These are phyloP conservation scores for Sclerotinia borealis DNA, from an alignment of 2,329 filamentous ascomycete species.

Conservation along the genomic window DNA sequence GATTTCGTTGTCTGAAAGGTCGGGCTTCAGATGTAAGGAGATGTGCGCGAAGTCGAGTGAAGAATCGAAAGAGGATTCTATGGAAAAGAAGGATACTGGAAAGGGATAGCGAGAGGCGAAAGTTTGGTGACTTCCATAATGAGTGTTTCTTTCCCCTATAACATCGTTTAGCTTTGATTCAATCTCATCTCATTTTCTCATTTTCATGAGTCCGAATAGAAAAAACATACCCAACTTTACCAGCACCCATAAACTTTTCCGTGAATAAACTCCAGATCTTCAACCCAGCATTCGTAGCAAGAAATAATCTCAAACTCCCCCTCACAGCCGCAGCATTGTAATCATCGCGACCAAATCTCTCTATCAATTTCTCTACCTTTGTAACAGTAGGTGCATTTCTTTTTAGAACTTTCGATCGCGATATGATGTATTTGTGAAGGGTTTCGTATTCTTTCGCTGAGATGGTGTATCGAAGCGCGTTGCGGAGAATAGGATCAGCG, in stretches of 20 bases:
- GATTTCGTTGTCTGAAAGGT: conserved; percentile 79
- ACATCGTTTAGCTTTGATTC: conserved; percentile 8
- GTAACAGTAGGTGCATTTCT: conserved; percentile 50
- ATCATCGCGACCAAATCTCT: conserved; percentile 44
- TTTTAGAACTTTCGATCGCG: conserved; percentile 56
- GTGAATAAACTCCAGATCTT: conserved; percentile 54
- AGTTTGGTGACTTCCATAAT: conserved; percentile 58
- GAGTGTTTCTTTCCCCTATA: conserved; percentile 42
- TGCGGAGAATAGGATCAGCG: conserved; percentile 69
- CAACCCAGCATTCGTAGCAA: conserved; percentile 55
- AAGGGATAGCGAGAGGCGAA: conserved; percentile 75
- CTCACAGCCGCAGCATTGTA: conserved; percentile 66
- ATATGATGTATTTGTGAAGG: conserved; percentile 77
- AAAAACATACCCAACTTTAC: conserved; percentile 16
- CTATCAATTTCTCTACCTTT: conserved; percentile 42
- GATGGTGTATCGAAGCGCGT: conserved; percentile 81
- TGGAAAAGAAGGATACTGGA: conserved; percentile 84
- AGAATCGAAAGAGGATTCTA: conserved; percentile 83
- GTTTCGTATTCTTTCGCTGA: conserved; percentile 78
- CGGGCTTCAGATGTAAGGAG: conserved; percentile 73
- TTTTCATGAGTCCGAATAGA: background rate
- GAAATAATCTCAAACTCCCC: conserved; percentile 65
- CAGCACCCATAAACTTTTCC: conserved; percentile 41
- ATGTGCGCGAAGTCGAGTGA: conserved; percentile 69
- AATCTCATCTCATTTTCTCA: background rate